Evolutionary conservation across 116 monocot species (phyloP), one percentile per base, ranked within the genome.

Genomic region (Dioscorea cayenensis): DNA sequence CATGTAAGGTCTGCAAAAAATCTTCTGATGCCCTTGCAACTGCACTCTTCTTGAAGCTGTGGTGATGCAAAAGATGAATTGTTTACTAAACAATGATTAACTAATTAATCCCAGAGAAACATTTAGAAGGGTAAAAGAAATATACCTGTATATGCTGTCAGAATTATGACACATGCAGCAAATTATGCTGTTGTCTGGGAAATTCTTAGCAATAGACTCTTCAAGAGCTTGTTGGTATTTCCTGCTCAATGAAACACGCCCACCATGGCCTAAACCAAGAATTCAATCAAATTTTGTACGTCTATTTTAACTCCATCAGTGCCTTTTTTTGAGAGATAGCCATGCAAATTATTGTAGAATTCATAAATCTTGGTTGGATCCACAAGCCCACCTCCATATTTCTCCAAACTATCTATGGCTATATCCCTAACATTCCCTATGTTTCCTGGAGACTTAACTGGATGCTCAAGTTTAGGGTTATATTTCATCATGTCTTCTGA

Each of bases 1-100:
- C 52, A 51, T 88, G 88, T 38, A 88, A 69, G 1, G 84, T 84
- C 65, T 88, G 84, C 23, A 82, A 69, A 88, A 88, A 88, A 77
- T 88, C 88, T 70, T 88, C 82, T 21, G 84, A 88, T 14, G 84
- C 88, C 60, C 84, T 84, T 20, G 80, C 78, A 10, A 82, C 79
- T 19, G 88, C 81, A 64, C 73, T 69, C 18, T 68, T 84, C 65
- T 74, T 88, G 36, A 84, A 84, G 66, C 88, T 81, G 63, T 11
- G 78, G 8, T 6, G 20, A 66, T 58, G 55, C 6, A 35, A 28
- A 51, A 21, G 32, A 7, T 55, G 2, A 29, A 50, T 21, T 36
- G 7, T 36, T 38, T 9, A 38, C 38, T 38, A 2, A 0, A 38
- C 25, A 59, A 60, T 27, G n/a, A 37, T 17, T 11, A 5, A 16